Evolutionary conservation across 1,284 basidiomycete species (phyloP).

Genomic region (Rhodofomes roseus): DNA sequence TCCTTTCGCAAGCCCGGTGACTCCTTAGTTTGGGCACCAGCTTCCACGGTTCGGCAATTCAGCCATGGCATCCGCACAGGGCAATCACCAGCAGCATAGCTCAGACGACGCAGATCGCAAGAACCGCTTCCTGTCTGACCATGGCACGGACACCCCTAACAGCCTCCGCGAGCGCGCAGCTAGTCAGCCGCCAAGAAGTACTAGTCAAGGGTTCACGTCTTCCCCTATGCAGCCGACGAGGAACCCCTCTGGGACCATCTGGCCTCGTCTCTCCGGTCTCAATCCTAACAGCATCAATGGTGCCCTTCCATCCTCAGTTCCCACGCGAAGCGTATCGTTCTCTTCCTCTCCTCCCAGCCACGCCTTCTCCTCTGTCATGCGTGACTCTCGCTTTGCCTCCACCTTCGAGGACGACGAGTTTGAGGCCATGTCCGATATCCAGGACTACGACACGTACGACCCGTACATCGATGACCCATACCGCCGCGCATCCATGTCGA

Average conservation of each 20-base stretch:
- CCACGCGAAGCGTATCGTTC: slow-evolving; percentile 65
- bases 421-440: slow-evolving; percentile 47
- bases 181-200: slow-evolving; percentile 60
- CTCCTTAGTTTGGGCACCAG: slow-evolving; percentile 26
- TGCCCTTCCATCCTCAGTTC: slow-evolving; percentile 38
- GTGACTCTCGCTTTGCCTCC: slow-evolving; percentile 58
- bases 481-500: slow-evolving; percentile 32
- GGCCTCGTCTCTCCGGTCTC: slow-evolving; percentile 37
- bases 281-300: slow-evolving; percentile 29
- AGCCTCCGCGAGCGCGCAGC: slow-evolving; percentile 54
- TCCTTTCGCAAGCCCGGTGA: slow-evolving; percentile 22
- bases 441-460: slow-evolving; percentile 23
- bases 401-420: slow-evolving; percentile 75
- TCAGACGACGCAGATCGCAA: slow-evolving; percentile 41
- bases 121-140: slow-evolving; percentile 52
- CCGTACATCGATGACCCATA: slow-evolving; percentile 48
- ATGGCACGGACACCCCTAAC: slow-evolving; percentile 33
- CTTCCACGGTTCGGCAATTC: slow-evolving; percentile 21
- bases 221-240: slow-evolving; percentile 52
- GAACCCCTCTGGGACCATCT: slow-evolving; percentile 45
- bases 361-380: slow-evolving; percentile 58
- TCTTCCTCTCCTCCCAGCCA: slow-evolving; percentile 41
- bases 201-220: slow-evolving; percentile 46
- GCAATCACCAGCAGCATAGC: slow-evolving; percentile 25
- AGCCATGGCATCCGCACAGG: slow-evolving; percentile 24